Conservation (phyloP, 768 basidiomycete species). For the Sarcodon sp. region DNA sequence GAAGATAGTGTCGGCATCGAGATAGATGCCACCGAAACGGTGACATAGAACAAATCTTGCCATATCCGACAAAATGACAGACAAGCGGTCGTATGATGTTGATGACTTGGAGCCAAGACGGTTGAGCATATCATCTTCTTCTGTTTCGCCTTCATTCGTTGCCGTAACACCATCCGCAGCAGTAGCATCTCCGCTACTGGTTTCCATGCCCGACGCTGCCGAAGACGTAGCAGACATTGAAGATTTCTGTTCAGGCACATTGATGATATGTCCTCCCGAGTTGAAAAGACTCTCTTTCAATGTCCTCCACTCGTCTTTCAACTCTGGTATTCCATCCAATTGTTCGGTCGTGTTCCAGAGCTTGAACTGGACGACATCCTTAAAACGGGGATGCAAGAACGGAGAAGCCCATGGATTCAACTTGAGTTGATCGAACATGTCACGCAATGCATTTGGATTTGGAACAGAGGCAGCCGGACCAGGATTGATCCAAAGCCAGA, state of each 20-base stretch:
- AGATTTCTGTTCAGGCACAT: constrained; percentile 36
- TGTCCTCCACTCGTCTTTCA: constrained; percentile 82
- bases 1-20: constrained; percentile 94
- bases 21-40: constrained; percentile 91
- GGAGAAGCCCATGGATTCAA: constrained; percentile 90
- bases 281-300: constrained; percentile 75
- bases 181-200: constrained; percentile 15
- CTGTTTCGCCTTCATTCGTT: constrained; percentile 6
- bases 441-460: constrained; percentile 64
- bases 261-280: constrained; percentile 68
- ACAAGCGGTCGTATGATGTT: constrained; percentile 79
- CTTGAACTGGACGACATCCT: constrained; percentile 87
- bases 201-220: constrained; percentile 24
- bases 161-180: constrained; percentile 8
- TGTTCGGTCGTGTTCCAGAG: constrained; percentile 99
- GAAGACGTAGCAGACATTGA: constrained; percentile 17
- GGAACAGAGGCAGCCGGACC: constrained; percentile 89
- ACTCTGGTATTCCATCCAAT: constrained; percentile 80
- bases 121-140: constrained; percentile 48
- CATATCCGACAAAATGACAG: constrained; percentile 93
- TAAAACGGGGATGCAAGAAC: constrained; percentile 87
- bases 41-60: constrained; percentile 96
- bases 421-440: constrained; percentile 78
- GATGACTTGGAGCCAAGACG: constrained; percentile 85
- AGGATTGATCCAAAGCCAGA: constrained; percentile 98